Evolutionary conservation across 371 early-diverging fungal genomes (phyloP), one percentile per base, ranked within the genome.

Genomic region (Rhizomucor pusillus): DNA sequence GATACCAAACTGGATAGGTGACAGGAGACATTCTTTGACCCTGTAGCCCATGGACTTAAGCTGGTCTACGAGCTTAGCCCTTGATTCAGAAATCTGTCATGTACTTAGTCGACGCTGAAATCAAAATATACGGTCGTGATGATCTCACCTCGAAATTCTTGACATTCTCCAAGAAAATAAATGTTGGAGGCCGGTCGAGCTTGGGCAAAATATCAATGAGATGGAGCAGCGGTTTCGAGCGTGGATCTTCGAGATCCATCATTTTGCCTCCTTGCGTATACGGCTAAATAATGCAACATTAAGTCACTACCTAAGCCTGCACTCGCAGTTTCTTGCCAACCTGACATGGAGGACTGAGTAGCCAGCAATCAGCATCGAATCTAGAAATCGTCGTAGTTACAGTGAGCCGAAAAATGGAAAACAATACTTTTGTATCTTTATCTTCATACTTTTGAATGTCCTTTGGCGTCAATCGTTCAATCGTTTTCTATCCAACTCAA

Each of bases 301-400:
- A n/a, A n/a, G n/a, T n/a, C n/a, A n/a, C n/a, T n/a, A 20, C 13
- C 19, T 20, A 22, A 49, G 0, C 2, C 19, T 39, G 11, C 49
- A n/a, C 48, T 23, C 19, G 16, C 1, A 20, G 36, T 24, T 10
- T 43, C 19, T 23, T 20, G 24, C 23, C 40, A 57, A 67, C 70
- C 66, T 95, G 95, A 54, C 93, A 93, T 0, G 95, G 93, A 19
- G 89, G 93, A 52, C 89, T 88, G 55, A 92, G 69, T 10, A 91
- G 69, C 93, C 93, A 92, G 34, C 84, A 79, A 50, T 86, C 70
- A 1, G 89, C 90, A 6, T 79, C 57, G 59, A 79, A 67, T 60
- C 80, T 79, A 20, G 14, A 33, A 29, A 29, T 29, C 29, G 29
- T 3, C 29, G 29, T 29, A 5, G 29, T 3, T 7, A 29, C 3